Base-by-base conservation (phyloP, 176 grass and related monocot genomes). In the Neostapfia colusana region DNA sequence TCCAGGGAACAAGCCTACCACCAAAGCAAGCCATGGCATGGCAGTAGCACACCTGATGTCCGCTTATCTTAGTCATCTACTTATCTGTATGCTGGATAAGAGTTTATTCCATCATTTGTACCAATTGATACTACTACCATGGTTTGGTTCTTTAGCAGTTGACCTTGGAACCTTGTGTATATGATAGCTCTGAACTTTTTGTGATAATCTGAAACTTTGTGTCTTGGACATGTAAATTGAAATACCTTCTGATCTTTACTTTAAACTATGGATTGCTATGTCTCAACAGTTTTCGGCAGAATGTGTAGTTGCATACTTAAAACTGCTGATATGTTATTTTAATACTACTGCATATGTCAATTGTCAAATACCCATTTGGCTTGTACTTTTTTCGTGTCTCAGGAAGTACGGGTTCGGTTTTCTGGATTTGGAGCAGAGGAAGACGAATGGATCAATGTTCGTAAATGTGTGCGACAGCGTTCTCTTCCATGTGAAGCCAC, bases 391-490 rank as follows among this genome's bases (percentile, higher is more conserved):
- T 48, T 13, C 0, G 4, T 75, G 40, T 48, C 16, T 16, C 14
- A 48, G 45, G 45, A 48, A 48, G 45, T 48, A 48, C 14, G 16
- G 3, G 45, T 48, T 48, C 45, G 16, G 14, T 48, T 48, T 16
- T 48, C 87, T 60, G 88, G 91, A 67, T 90, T 93, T 77, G 88
- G 91, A 55, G 71, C 83, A 2, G 45, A 93, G 65, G 91, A 93
- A 41, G 91, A 93, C 80, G 88, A 93, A 82, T 93, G 91, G 91
- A 79, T 90, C 63, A 90, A 90, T 74, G 88, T 93, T 69, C 82
- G 85, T 38, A 83, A 85, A 84, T 90, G 78, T 90, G 91, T 93
- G 60, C 80, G 88, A 16, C 85, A 88, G 39, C 84, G 85, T n/a
- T 93, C 91, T 61, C 88, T 93, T 88, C 88, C 91, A 40, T 93